These are phyloP conservation scores for Clarireedia monteithiana DNA, from an alignment of 2,329 filamentous ascomycete genomes.

Conservation along the genomic window DNA sequence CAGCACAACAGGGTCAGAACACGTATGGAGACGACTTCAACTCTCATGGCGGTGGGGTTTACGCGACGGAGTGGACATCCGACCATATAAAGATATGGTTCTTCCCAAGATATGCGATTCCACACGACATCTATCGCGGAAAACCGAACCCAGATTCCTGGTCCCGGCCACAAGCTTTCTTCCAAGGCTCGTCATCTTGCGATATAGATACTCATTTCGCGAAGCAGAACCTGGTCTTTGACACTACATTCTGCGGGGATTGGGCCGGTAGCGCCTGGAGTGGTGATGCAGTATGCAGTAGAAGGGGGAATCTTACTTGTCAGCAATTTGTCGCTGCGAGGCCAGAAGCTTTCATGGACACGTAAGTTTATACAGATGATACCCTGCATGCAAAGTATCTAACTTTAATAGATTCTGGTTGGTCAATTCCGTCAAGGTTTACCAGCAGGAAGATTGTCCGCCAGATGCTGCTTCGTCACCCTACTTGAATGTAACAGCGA, in stretches of 20 bases:
- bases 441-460: not conserved
- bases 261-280: slow-evolving; percentile 61
- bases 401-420: not conserved
- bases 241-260: slow-evolving; percentile 79
- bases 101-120: slow-evolving; percentile 56
- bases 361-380: slow-evolving; percentile 38
- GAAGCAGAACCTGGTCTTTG: slow-evolving; percentile 68
- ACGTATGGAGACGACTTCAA: slow-evolving; percentile 60
- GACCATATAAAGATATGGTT: slow-evolving; percentile 60
- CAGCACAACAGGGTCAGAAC: not conserved
- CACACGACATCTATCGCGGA: slow-evolving; percentile 53
- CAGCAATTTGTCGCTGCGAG: slow-evolving; percentile 63
- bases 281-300: slow-evolving; percentile 43
- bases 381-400: rapidly evolving
- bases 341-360: slow-evolving; percentile 59
- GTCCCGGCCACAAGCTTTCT: slow-evolving; percentile 55
- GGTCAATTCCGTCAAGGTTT: slow-evolving; percentile 3
- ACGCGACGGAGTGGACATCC: slow-evolving; percentile 61
- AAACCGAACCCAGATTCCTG: slow-evolving; percentile 58
- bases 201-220: slow-evolving; percentile 63
- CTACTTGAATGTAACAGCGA: no score
- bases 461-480: no score
- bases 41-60: slow-evolving; percentile 54
- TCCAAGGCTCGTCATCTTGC: slow-evolving; percentile 49
- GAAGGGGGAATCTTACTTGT: slow-evolving; percentile 46